Percentiles rank a stretch among this genome's conserved stretches.
Conservation (phyloP, 2,329 filamentous ascomycete genomes). For the Fusarium protoensiforme region DNA sequence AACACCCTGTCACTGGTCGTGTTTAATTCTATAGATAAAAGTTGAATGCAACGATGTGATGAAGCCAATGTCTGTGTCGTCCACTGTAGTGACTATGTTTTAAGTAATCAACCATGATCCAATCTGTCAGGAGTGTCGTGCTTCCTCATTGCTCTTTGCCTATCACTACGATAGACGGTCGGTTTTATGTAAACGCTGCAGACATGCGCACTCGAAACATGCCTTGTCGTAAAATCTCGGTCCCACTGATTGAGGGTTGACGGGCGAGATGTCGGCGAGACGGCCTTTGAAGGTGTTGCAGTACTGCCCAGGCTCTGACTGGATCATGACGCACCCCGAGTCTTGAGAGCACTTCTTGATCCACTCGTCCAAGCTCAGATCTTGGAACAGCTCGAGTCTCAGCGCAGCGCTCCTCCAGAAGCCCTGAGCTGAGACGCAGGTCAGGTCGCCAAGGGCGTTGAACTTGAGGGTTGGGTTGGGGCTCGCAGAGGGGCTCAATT, state of each 20-base stretch:
- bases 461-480: background rate
- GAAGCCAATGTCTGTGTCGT: background rate
- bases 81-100: background rate
- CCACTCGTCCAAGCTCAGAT: background rate
- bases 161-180: too few relatives aligned
- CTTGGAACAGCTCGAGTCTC: background rate
- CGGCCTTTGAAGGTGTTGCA: background rate
- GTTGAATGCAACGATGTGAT: constrained; percentile 40
- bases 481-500: background rate
- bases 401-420: background rate
- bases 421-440: background rate
- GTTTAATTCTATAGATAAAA: constrained; percentile 32
- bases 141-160: too few relatives aligned
- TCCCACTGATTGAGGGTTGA: background rate
- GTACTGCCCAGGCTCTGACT: background rate
- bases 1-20: constrained; percentile 12
- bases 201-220: background rate
- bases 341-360: background rate
- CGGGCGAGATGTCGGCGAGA: background rate
- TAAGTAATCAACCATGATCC: background rate
- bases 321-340: background rate
- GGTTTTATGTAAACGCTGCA: background rate
- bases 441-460: background rate
- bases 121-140: background rate
- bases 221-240: background rate